Evolutionary conservation across 2,329 filamentous ascomycete genomes (phyloP), one percentile per base, ranked within the genome.

Genomic region (Talaromyces amestolkiae): DNA sequence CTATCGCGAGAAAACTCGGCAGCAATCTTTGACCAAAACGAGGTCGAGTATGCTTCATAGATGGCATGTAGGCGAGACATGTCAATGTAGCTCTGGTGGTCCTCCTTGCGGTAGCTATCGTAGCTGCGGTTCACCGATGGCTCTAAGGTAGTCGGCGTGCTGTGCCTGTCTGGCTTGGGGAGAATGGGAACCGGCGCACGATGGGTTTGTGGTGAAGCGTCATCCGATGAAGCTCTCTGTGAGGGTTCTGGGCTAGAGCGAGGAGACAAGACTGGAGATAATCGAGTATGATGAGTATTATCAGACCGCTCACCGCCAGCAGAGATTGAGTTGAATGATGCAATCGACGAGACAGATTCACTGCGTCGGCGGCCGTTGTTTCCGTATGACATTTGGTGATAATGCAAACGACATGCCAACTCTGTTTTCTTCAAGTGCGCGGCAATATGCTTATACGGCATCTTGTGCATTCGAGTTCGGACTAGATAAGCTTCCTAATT

Each of bases 361-460:
- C 87, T 89, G 66, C 91, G 87, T 83, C 91, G 92, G 76, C 91
- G 89, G 72, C 91, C 89, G 80, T 91, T 91, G 81, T 86, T 91
- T 66, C 91, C 91, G 75, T 93, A 91, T 69, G 89, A 92, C 68
- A 95, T 85, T 74, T 95, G 91, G 74, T 96, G 91, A 76, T 92
- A 94, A 79, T 95, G 92, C 68, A 96, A 85, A 68, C 92, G 91
- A 80, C 91, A 96, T 58, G 91, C 91, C 66, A 95, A 83, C 80
- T 95, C 91, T 0, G 91, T 95, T 83, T 95, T 96, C 80, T 93
- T 92, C 70, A 95, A 82, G 72, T 93, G 89, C 66, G 89, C 87
- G 66, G 91, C 91, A 75, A 95, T 95, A 76, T 94, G 91, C 83
- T 94, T 95, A 80, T 95, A 95, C 0, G 91, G 91, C 88, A 94